Percentiles rank a stretch among this genome's conserved stretches.
Conservation (phyloP, 1,139 yeast genomes). For the Pichia inconspicua region DNA sequence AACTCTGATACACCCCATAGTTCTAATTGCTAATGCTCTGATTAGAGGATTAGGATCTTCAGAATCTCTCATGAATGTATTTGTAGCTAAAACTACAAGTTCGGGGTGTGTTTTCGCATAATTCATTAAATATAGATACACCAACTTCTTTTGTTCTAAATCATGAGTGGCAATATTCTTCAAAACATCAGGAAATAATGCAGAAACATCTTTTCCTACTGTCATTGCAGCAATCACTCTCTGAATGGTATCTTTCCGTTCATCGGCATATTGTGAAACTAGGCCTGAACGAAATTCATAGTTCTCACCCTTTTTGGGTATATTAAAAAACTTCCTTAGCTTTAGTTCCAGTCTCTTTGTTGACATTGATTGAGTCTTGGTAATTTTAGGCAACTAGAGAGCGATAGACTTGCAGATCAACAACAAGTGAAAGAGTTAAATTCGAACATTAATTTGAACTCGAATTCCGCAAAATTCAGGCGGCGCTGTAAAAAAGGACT, state of each 20-base stretch:
- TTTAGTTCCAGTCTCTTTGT: slow-evolving; percentile 35
- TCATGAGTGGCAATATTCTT: slow-evolving; percentile 97
- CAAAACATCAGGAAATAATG: slow-evolving; percentile 89
- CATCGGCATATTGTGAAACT: slow-evolving; percentile 90
- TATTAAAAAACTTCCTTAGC: slow-evolving; percentile 46
- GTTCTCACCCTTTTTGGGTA: slow-evolving; percentile 70
- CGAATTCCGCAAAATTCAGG: too few relatives aligned
- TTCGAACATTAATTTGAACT: too few relatives aligned
- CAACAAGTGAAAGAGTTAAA: too few relatives aligned
- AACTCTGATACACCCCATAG: slow-evolving; percentile 98
- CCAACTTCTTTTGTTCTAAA: slow-evolving; percentile 92
- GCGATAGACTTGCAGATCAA: too few relatives aligned
- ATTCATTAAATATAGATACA: slow-evolving; percentile 90
- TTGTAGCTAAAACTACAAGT: slow-evolving; percentile 89
- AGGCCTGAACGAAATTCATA: slow-evolving; percentile 83
- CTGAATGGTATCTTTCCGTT: slow-evolving; percentile 93
- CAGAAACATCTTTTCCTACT: slow-evolving; percentile 93
- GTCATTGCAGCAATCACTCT: slow-evolving; percentile 98
- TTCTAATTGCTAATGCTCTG: slow-evolving; percentile 91
- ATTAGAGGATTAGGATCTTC: slow-evolving; percentile 96
- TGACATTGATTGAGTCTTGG: slow-evolving; percentile 1
- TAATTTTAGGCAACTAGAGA: too few relatives aligned
- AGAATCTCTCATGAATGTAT: slow-evolving; percentile 93
- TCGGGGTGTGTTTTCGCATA: slow-evolving; percentile 97
- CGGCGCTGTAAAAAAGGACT: too few relatives aligned